Base-by-base conservation (phyloP, 768 basidiomycete genomes). In the Phanerochaete carnosa region DNA sequence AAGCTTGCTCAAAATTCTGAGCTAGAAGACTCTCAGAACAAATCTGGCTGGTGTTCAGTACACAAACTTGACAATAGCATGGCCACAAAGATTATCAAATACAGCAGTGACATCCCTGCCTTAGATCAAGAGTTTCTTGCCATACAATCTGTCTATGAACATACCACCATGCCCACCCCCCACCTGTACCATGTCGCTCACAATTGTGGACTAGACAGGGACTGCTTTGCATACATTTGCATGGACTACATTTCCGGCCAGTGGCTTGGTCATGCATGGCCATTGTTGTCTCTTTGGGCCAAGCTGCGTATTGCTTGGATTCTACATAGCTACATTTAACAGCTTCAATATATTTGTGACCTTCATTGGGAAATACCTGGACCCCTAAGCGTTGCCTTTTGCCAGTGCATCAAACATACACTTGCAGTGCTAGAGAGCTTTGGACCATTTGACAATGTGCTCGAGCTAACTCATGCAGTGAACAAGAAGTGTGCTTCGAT, bases 301-400 rank as follows among this genome's bases (percentile, higher is more conserved):
- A 66, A 68, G 55, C 62, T 73, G 32, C 60, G 63, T 29, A 60
- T 73, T 23, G 69, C 69, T 1, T 72, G 67, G 52, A 71, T 70
- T 7, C 50, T 75, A 7, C 67, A 73, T 2, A 43, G 66, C 15
- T 73, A 73, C 52, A 45, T 73, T 11, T 52, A 58, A 23, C 70
- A 71, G 57, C 67, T 75, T 19, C 68, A 68, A 2, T 25, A 30
- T 2, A 39, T 56, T 2, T 3, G 33, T 13, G 37, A 55, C 33
- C 54, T 22, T 7, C 54, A 25, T 9, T 22, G 12, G 29, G 35
- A n/a, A 3, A 68, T 33, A 51, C 22, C 56, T 46, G 56, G 56
- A 26, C 56, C 56, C 23, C 56, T 57, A 7, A 29, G 46, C 16
- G 8, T 8, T 11, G 28, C 35, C 11, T n/a, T 29, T 26, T 22